phyloP scores from a whole-genome alignment of 1,284 basidiomycete genomes.

The Veloboletus limbatus region DNA sequence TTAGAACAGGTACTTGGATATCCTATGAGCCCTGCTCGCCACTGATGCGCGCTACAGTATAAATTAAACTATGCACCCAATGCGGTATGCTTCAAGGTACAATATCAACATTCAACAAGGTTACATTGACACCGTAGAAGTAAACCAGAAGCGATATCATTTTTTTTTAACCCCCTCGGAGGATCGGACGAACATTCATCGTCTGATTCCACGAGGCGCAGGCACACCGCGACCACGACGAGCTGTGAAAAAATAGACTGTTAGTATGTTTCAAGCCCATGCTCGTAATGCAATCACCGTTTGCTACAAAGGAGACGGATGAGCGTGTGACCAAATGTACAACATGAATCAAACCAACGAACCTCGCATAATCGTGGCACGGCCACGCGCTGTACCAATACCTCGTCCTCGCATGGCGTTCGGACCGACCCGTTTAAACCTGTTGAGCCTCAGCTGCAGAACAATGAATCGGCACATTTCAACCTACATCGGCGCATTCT shows the following conservation, averaged over 20 bases:
- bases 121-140: slow-evolving; percentile 16
- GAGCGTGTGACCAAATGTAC: slow-evolving; percentile 7
- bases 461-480: not conserved
- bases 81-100: slow-evolving; percentile 5
- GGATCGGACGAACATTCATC: slow-evolving; percentile 41
- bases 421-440: slow-evolving; percentile 98
- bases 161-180: slow-evolving; percentile 13
- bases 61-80: not conserved
- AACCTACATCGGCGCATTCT: slow-evolving; percentile 97
- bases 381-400: slow-evolving; percentile 96
- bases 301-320: slow-evolving; percentile 44
- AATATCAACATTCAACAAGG: no score
- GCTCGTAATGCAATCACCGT: slow-evolving; percentile 44
- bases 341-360: slow-evolving; percentile 29
- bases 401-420: slow-evolving; percentile 98
- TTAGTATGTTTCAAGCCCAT: slow-evolving; percentile 12
- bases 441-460: slow-evolving; percentile 35
- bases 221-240: slow-evolving; percentile 82
- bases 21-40: not conserved
- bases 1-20: slow-evolving; percentile 35
- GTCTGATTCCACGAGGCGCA: slow-evolving; percentile 70
- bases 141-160: slow-evolving; percentile 9
- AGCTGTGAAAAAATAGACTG: slow-evolving; percentile 42
- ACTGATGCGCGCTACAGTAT: no score
- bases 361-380: slow-evolving; percentile 96